Base-by-base conservation (phyloP, 768 basidiomycete species). In the Tricholoma flavovirens region DNA sequence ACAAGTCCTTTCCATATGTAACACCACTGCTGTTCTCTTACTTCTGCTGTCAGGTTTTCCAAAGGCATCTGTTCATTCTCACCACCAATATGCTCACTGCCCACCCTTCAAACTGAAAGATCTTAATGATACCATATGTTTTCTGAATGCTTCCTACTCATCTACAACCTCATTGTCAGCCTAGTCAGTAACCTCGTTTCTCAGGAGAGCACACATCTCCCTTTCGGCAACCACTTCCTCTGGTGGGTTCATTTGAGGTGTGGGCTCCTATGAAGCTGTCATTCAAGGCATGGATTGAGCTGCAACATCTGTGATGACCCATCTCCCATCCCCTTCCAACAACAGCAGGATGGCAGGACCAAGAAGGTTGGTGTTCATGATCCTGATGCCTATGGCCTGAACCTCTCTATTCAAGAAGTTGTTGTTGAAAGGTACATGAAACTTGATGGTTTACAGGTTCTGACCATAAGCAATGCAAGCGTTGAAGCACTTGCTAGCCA, bases 311-410 rank as follows among this genome's bases (percentile, higher is more conserved):
- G 85, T 57, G 73, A 82, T 24, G 42, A 56, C 49, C 71, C 79
- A 4, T 68, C 69, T 9, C 57, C 62, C 17, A 77, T 76, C 59
- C 58, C 68, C 1, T 65, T 82, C 5, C 84, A 87, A 65, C 71
- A 70, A 48, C 66, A 76, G 51, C 78, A 79, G 75, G 66, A 88
- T 9, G 88, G 88, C 42, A 69, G 71, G 1, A 63, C 65, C 22
- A 61, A 62, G 40, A 63, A 59, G 11, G 48, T 65, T 2, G 70
- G 75, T 30, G 61, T 62, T 19, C 69, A 78, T 54, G 74, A 81
- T 46, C 70, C 81, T 6, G 77, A 81, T 45, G 73, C 77, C 0
- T 86, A 83, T 59, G 64, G 71, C 17, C 62, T 86, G 56, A 68
- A 67, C 42, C 65, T 83, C 21, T 70, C 73, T 4, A 63, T 83